Conservation (phyloP, 2,329 filamentous ascomycete species). For the Cordyceps tenuipes region DNA sequence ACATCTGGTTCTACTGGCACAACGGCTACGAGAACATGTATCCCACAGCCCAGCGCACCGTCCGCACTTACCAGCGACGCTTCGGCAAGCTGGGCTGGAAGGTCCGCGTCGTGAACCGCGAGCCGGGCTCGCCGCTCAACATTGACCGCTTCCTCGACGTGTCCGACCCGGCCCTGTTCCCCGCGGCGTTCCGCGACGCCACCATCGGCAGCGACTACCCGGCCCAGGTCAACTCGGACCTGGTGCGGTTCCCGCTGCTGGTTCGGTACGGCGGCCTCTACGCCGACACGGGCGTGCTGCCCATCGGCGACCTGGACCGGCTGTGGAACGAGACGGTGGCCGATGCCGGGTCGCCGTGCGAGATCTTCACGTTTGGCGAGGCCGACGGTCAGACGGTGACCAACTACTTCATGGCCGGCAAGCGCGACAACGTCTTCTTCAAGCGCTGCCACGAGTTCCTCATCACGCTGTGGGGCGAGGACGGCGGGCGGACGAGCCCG, state of each 20-base stretch:
- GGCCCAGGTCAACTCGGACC: conserved; percentile 47
- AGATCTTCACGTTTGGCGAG: conserved; percentile 36
- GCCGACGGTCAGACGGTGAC: conserved; percentile 28
- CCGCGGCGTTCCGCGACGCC: conserved; percentile 40
- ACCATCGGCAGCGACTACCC: conserved; percentile 41
- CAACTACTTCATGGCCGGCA: conserved; percentile 40
- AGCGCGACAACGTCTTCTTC: conserved; percentile 38
- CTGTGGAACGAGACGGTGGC: conserved; percentile 43
- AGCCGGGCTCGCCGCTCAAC: conserved; percentile 36
- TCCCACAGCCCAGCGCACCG: conserved; percentile 42
- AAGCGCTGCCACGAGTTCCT: conserved; percentile 38
- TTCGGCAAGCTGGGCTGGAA: conserved; percentile 43
- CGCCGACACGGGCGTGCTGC: conserved; percentile 47
- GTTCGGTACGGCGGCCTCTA: conserved; percentile 50
- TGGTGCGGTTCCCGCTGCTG: conserved; percentile 49
- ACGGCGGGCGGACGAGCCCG: conserved; percentile 36
- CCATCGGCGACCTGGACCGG: conserved; percentile 47
- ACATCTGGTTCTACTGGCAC: conserved; percentile 53
- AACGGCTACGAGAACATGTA: conserved; percentile 40
- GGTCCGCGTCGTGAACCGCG: conserved; percentile 41
- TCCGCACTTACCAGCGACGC: conserved; percentile 46
- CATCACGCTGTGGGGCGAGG: conserved; percentile 40
- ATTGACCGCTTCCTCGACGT: conserved; percentile 41
- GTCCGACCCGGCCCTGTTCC: conserved; percentile 34
- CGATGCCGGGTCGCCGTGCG: conserved; percentile 35